Evolutionary conservation across 371 early-diverging fungal genomes (phyloP).

Genomic region (Lichtheimia ramosa): DNA sequence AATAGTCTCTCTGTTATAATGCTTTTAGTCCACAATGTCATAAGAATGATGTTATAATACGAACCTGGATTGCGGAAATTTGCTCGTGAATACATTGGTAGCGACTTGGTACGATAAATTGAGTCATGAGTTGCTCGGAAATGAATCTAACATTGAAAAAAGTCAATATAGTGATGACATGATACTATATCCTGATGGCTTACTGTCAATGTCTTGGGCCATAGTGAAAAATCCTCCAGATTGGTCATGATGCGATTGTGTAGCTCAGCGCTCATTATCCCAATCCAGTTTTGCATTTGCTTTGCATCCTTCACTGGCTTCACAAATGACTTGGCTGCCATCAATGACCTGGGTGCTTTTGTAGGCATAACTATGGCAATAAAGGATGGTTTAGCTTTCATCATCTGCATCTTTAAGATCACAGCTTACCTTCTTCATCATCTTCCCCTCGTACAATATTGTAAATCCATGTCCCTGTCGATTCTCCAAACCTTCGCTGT

Average conservation of each 20-base stretch:
- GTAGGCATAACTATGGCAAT: conserved; percentile 39
- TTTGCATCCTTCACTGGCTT: conserved; percentile 24
- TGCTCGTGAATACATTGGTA: conserved; percentile 18
- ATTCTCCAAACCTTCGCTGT: conserved; percentile 38
- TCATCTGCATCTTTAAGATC: not conserved
- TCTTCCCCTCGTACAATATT: conserved; percentile 68
- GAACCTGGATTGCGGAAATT: conserved; percentile 26
- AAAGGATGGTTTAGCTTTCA: not conserved
- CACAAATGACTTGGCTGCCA: conserved; percentile 57
- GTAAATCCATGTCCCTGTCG: conserved; percentile 58
- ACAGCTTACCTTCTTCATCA: conserved; percentile 47
- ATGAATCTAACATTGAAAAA: conserved; percentile 4
- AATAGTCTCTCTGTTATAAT: conserved; percentile 18
- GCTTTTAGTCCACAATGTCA: not conserved
- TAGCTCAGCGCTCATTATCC: conserved; percentile 56
- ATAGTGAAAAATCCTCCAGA: conserved; percentile 45
- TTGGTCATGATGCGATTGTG: conserved; percentile 52
- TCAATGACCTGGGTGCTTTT: conserved; percentile 56
- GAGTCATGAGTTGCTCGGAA: conserved; percentile 11
- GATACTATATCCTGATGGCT: not conserved
- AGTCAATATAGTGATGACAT: not conserved
- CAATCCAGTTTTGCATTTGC: conserved; percentile 56
- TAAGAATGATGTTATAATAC: not conserved
- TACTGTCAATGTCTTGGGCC: conserved; percentile 55
- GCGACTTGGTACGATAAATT: conserved; percentile 27